Percentiles rank a stretch among this genome's conserved stretches.
phyloP scores from a whole-genome alignment of 1,139 yeast genomes.

The Debaryomyces fabryi region DNA sequence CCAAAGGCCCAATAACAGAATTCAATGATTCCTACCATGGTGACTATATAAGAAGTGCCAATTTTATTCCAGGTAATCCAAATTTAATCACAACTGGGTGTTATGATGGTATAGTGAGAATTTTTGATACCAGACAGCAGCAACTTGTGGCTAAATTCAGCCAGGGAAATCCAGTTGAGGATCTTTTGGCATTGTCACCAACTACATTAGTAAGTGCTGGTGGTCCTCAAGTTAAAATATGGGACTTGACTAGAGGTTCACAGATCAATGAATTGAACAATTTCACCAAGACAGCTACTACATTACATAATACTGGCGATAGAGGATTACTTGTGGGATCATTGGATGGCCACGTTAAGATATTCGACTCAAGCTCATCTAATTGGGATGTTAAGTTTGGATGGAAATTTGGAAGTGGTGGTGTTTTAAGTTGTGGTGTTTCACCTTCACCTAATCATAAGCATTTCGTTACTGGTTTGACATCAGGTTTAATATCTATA shows the following conservation, averaged over 20 bases:
- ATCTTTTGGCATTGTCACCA: slow-evolving; percentile 76
- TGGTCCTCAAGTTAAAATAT: slow-evolving; percentile 83
- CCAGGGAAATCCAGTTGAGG: slow-evolving; percentile 77
- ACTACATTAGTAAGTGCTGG: slow-evolving; percentile 84
- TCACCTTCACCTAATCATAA: slow-evolving; percentile 75
- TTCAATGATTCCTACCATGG: slow-evolving; percentile 69
- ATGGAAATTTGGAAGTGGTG: slow-evolving; percentile 91
- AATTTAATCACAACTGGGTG: slow-evolving; percentile 89
- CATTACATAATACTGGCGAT: slow-evolving; percentile 69
- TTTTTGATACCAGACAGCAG: slow-evolving; percentile 83
- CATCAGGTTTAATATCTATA: slow-evolving; percentile 84
- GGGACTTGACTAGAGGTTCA: slow-evolving; percentile 86
- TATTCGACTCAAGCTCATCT: slow-evolving; percentile 75
- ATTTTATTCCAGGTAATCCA: slow-evolving; percentile 72
- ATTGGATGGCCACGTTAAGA: slow-evolving; percentile 94
- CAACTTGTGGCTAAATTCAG: slow-evolving; percentile 38
- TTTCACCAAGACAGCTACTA: slow-evolving; percentile 92
- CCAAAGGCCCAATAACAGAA: slow-evolving; percentile 61
- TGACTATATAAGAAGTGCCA: slow-evolving; percentile 86
- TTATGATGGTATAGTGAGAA: slow-evolving; percentile 83
- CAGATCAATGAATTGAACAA: slow-evolving; percentile 66
- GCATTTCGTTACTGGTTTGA: slow-evolving; percentile 93
- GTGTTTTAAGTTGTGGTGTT: slow-evolving; percentile 85
- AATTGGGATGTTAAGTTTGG: slow-evolving; percentile 93
- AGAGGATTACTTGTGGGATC: slow-evolving; percentile 89